Percentiles rank a stretch among this genome's conserved stretches.
These are phyloP conservation scores for Lentinula novae-zelandiae DNA, from an alignment of 1,284 basidiomycete genomes.

Conservation along the genomic window DNA sequence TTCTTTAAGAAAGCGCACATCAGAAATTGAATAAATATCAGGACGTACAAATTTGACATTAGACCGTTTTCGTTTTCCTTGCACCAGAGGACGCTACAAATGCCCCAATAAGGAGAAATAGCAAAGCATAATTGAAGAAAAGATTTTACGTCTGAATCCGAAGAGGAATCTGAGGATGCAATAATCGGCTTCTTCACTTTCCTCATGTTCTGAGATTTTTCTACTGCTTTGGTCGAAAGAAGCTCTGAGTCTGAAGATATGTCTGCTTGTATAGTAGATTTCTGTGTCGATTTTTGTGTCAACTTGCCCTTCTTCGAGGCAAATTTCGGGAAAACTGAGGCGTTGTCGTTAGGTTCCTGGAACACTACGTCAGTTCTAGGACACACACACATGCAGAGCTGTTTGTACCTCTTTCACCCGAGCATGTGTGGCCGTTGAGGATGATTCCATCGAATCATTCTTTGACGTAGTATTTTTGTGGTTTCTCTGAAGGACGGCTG, in stretches of 20 bases:
- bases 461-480: background rate
- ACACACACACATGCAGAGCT: background rate
- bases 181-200: background rate
- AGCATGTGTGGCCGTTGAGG: background rate
- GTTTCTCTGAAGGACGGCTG: background rate
- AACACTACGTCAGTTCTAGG: background rate
- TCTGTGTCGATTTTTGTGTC: background rate
- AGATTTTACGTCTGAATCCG: background rate
- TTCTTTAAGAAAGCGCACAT: too few species aligned
- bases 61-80: background rate
- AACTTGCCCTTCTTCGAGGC: background rate
- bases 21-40: too few species aligned
- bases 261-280: background rate
- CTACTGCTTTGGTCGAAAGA: background rate
- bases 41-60: background rate
- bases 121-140: background rate
- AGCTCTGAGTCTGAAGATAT: background rate
- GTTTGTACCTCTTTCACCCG: background rate
- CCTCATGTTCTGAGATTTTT: background rate
- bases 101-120: background rate
- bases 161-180: background rate
- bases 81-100: background rate
- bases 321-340: background rate
- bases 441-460: background rate
- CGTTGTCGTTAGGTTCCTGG: background rate